Evolutionary conservation across 257 asterid species (phyloP).

Genomic region (Gynochthodes officinalis): DNA sequence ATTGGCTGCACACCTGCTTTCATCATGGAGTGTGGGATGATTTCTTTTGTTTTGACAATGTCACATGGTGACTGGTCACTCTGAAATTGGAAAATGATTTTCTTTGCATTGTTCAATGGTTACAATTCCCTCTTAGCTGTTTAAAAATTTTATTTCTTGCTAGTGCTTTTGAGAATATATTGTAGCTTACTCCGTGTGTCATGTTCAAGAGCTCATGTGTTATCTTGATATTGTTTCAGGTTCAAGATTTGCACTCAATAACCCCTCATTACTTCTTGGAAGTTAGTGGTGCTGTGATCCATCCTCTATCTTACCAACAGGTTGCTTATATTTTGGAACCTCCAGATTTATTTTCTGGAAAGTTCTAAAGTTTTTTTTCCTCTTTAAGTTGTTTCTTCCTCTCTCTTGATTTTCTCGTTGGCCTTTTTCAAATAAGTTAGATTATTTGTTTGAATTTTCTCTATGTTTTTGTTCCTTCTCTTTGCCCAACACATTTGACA

Average conservation of each 20-base stretch:
- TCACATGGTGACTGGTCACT: not conserved
- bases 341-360: not conserved
- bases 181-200: constrained; percentile 8
- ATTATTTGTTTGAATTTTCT: not conserved
- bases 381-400: not conserved
- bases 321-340: constrained; percentile 31
- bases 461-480: not conserved
- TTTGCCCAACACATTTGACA: not conserved
- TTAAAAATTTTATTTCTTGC: not conserved
- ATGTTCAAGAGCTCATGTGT: constrained; percentile 5
- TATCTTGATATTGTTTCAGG: constrained; percentile 51
- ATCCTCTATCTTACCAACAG: constrained; percentile 99
- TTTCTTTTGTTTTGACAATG: not conserved
- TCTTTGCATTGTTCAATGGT: not conserved
- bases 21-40: not conserved
- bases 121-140: not conserved
- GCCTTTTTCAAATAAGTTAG: not conserved
- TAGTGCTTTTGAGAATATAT: not conserved
- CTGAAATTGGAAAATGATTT: not conserved
- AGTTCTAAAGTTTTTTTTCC: not conserved
- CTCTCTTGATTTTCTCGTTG: not conserved
- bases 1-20: not conserved
- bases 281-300: constrained; percentile 98
- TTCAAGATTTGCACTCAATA: constrained; percentile 88
- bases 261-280: constrained; percentile 93